Base-by-base conservation (phyloP, 1,139 yeast species). In the Yamadazyma atlantica region DNA sequence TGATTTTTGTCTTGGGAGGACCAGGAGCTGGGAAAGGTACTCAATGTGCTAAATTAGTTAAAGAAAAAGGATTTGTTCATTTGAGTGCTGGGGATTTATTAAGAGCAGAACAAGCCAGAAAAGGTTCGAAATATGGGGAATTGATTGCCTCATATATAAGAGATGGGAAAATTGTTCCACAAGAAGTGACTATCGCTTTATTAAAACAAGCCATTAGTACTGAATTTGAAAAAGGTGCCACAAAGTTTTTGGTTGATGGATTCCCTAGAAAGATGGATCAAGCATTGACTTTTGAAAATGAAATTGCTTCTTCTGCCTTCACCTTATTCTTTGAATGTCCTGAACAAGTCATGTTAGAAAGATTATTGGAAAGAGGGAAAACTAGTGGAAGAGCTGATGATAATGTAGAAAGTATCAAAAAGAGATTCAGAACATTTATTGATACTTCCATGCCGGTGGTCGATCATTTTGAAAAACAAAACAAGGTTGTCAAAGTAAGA, bases 231-330 rank as follows among this genome's bases (percentile, higher is more conserved):
- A 56, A 68, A 25, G 95, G 95, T 1, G 56, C 60, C 26, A 64
- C 57, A 38, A 73, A 73, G 40, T 92, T 90, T 60, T 68, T 92
- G 54, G 80, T 92, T 39, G 98, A 92, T 60, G 98, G 98, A 1
- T 92, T 92, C 77, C 98, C 98, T 29, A 78, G 98, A 59, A 88
- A 90, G 61, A 90, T 92, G 97, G 98, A 92, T 65, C 98, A 92
- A 67, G 97, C 97, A 0, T 46, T 85, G 35, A 85, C 92, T 24
- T 92, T 92, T 60, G 98, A 92, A 65, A 78, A 85, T 39, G 73
- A 80, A 45, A 80, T 92, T 34, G 90, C 87, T 34, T 78, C 74
- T 39, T 80, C 92, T 36, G 73, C 85, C 32, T 80, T 89, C 64
- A 85, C 95, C 1, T 72, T 92, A 43, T 92, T 87, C 70, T 92